Evolutionary conservation across 1,139 yeast species (phyloP).

Genomic region (Geotrichum phurueaensis): DNA sequence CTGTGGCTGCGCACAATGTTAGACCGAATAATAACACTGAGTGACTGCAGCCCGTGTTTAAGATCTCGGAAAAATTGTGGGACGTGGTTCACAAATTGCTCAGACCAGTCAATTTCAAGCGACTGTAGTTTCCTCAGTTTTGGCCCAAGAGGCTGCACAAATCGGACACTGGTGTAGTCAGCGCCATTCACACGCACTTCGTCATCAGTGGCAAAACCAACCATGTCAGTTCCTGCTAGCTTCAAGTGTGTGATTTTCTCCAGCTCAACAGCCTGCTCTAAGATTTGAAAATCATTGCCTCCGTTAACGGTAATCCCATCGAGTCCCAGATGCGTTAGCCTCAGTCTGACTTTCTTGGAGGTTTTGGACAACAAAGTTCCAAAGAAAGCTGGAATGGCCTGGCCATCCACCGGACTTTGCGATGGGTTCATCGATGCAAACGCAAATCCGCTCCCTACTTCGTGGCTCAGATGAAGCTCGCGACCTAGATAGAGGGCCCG

Average conservation of each 20-base stretch:
- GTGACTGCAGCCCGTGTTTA: conserved; percentile 10
- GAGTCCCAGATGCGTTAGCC: conserved; percentile 21
- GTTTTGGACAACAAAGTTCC: conserved; percentile 14
- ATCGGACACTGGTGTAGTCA: conserved; percentile 9
- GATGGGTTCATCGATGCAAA: conserved; percentile 22
- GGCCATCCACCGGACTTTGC: conserved; percentile 14
- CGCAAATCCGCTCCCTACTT: conserved; percentile 25
- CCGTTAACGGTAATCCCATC: conserved; percentile 22
- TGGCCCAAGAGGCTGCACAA: conserved; percentile 11
- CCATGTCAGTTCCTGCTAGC: conserved; percentile 19
- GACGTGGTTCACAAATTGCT: conserved; percentile 14
- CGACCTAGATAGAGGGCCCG: conserved; percentile 21
- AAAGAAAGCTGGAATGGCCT: conserved; percentile 19
- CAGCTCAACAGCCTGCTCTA: conserved; percentile 18
- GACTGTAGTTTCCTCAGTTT: conserved; percentile 4
- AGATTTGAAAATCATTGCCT: conserved; percentile 12
- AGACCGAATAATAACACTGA: conserved; percentile 18
- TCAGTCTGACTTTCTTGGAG: conserved; percentile 4
- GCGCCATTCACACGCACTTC: not conserved
- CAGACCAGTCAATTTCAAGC: conserved; percentile 19
- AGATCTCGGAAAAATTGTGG: conserved; percentile 15
- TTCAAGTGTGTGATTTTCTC: conserved; percentile 15
- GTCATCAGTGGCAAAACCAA: not conserved
- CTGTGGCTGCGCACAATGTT: not conserved
- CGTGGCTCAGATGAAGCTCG: conserved; percentile 18